These are phyloP conservation scores for Lepidium didymum DNA, from an alignment of 345 rosid genomes.

Conservation along the genomic window DNA sequence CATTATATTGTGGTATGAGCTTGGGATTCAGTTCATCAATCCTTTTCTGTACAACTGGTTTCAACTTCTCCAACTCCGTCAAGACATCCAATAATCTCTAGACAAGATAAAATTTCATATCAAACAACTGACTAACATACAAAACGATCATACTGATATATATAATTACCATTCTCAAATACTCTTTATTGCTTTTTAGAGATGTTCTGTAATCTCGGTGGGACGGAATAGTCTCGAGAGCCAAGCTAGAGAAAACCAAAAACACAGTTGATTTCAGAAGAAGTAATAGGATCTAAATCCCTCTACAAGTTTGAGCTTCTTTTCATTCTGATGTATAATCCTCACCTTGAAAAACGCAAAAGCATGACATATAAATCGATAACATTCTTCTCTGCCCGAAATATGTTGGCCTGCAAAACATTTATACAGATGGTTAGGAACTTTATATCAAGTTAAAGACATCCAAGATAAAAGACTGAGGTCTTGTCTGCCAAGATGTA, in stretches of 20 bases:
- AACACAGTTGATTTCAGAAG: background rate
- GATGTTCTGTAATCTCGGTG: constrained; percentile 73
- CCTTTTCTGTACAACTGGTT: constrained; percentile 71
- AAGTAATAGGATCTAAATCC: background rate
- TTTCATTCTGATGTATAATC: background rate
- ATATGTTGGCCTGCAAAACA: constrained; percentile 72
- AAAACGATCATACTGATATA: background rate
- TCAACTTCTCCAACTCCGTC: constrained; percentile 75
- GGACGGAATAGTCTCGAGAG: constrained; percentile 80
- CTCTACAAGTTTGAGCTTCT: background rate
- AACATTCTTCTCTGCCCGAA: constrained; percentile 79
- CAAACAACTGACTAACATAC: background rate
- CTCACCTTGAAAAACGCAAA: constrained; percentile 88
- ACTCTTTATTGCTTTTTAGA: constrained; percentile 39
- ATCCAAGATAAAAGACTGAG: background rate
- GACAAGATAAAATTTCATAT: constrained; percentile 25
- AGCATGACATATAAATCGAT: constrained; percentile 92
- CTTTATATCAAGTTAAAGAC: background rate
- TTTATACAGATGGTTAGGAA: background rate
- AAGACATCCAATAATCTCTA: constrained; percentile 61
- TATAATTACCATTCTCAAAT: constrained; percentile 53
- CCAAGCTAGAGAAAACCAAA: constrained; percentile 59
- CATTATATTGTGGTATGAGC: constrained; percentile 33
- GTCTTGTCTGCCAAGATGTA: too few species aligned
- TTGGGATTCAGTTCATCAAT: constrained; percentile 48